Percentiles rank a stretch among this genome's conserved stretches.
Conservation (phyloP, 257 asterid genomes). For the Fraxinus quadrangulata region DNA sequence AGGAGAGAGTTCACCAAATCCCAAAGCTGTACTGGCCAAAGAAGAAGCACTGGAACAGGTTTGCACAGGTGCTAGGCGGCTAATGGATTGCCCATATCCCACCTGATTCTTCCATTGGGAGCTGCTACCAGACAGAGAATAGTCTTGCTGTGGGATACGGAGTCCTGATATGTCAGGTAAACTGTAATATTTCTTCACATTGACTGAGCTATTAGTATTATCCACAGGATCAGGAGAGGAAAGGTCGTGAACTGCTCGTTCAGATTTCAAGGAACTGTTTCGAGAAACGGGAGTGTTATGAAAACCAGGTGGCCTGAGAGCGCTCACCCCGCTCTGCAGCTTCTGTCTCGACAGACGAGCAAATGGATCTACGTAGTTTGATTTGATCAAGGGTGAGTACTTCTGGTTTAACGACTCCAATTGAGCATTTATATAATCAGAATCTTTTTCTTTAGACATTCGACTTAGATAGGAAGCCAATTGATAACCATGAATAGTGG, state of each 20-base stretch:
- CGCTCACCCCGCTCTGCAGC: constrained; percentile 62
- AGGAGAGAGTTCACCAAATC: constrained; percentile 50
- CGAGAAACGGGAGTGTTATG: constrained; percentile 70
- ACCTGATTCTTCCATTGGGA: constrained; percentile 45
- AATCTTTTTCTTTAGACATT: constrained; percentile 39
- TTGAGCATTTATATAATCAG: constrained; percentile 37
- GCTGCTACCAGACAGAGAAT: constrained; percentile 40
- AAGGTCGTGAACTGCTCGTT: constrained; percentile 48
- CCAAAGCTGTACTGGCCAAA: constrained; percentile 52
- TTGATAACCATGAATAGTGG: constrained; percentile 80
- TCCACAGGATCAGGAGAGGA: constrained; percentile 53
- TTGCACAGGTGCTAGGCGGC: constrained; percentile 45
- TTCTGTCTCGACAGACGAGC: constrained; percentile 51
- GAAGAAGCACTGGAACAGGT: constrained; percentile 38
- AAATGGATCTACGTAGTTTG: constrained; percentile 43
- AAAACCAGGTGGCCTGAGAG: constrained; percentile 82
- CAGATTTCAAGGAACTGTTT: constrained; percentile 67
- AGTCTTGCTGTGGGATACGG: constrained; percentile 53
- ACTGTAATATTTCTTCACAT: constrained; percentile 75
- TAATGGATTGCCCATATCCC: constrained; percentile 48
- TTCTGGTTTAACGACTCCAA: constrained; percentile 37
- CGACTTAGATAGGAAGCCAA: constrained; percentile 50
- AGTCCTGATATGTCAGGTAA: constrained; percentile 91
- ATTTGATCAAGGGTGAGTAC: constrained; percentile 42
- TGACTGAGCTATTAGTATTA: constrained; percentile 37